These are phyloP conservation scores for Thalassiosira mediterranea DNA, from an alignment of 352 stramenopile genomes.

Conservation along the genomic window DNA sequence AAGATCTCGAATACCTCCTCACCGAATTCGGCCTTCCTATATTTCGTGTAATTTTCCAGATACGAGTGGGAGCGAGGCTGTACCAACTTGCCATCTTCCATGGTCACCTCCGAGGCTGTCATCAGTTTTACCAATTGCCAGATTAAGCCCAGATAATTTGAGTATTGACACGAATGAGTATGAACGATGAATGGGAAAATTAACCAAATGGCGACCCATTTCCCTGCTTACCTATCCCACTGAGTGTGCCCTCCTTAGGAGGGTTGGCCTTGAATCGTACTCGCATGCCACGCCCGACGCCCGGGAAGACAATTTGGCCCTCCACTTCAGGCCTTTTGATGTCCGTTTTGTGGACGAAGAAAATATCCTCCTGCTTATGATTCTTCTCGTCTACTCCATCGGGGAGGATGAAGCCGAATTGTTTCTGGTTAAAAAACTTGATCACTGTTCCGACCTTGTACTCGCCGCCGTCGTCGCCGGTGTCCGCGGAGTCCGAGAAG, in stretches of 20 bases:
- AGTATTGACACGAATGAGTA: too few relatives aligned
- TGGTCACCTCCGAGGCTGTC: conserved; percentile 27
- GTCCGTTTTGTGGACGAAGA: conserved; percentile 38
- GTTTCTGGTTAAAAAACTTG: conserved; percentile 17
- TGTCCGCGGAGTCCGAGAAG: conserved; percentile 10
- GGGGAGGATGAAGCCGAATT: conserved; percentile 43
- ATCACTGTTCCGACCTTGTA: conserved; percentile 26
- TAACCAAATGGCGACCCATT: too few relatives aligned
- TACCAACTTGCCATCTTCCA: conserved; percentile 30
- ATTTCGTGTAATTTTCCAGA: conserved; percentile 21
- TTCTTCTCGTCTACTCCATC: conserved; percentile 16
- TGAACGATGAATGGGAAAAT: too few relatives aligned
- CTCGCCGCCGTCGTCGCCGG: background rate
- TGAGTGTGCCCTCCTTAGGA: background rate
- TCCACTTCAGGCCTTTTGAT: conserved; percentile 12
- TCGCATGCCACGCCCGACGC: conserved; percentile 11
- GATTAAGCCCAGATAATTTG: too few relatives aligned
- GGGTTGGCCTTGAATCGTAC: conserved; percentile 41
- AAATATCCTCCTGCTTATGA: conserved; percentile 10
- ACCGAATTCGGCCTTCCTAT: conserved; percentile 36
- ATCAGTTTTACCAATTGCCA: too few relatives aligned
- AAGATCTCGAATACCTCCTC: conserved; percentile 44
- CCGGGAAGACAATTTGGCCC: background rate
- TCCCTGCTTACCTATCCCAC: background rate
- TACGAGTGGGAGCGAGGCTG: conserved; percentile 17